These are phyloP conservation scores for Penicillium sp. DNA, from an alignment of 2,329 filamentous ascomycete species.

Conservation along the genomic window DNA sequence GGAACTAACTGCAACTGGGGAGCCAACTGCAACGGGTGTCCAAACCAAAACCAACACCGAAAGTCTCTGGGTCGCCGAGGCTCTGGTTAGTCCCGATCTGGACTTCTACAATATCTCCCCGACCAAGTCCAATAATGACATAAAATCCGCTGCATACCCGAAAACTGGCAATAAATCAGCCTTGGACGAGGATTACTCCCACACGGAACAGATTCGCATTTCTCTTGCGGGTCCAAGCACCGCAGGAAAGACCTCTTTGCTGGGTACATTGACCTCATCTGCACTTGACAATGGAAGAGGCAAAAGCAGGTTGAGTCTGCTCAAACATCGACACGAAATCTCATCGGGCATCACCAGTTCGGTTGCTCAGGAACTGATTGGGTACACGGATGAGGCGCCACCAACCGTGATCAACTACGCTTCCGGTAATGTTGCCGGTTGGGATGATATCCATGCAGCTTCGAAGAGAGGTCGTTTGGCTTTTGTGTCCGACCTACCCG, in stretches of 20 bases:
- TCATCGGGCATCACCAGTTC: slow-evolving; percentile 90
- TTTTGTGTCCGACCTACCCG: slow-evolving; percentile 88
- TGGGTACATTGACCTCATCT: slow-evolving; percentile 85
- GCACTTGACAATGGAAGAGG: slow-evolving; percentile 88
- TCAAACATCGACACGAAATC: slow-evolving; percentile 93
- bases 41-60: slow-evolving; percentile 38
- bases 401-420: slow-evolving; percentile 69
- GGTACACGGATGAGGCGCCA: slow-evolving; percentile 57
- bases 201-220: slow-evolving; percentile 73
- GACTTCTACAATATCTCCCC: slow-evolving; percentile 39
- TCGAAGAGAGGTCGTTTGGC: slow-evolving; percentile 71
- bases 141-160: neutral
- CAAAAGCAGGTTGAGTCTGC: slow-evolving; percentile 78
- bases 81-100: slow-evolving; percentile 74
- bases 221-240: slow-evolving; percentile 86
- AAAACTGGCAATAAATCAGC: neutral
- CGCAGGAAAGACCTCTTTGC: slow-evolving; percentile 85
- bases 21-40: slow-evolving; percentile 14
- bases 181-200: slow-evolving; percentile 41
- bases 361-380: slow-evolving; percentile 87
- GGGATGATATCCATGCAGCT: slow-evolving; percentile 87
- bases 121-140: slow-evolving; percentile 1
- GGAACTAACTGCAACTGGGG: too few relatives aligned
- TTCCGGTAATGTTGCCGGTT: slow-evolving; percentile 80
- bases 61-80: slow-evolving; percentile 84